phyloP scores from a whole-genome alignment of 345 rosid species.

The Cochlearia excelsa region DNA sequence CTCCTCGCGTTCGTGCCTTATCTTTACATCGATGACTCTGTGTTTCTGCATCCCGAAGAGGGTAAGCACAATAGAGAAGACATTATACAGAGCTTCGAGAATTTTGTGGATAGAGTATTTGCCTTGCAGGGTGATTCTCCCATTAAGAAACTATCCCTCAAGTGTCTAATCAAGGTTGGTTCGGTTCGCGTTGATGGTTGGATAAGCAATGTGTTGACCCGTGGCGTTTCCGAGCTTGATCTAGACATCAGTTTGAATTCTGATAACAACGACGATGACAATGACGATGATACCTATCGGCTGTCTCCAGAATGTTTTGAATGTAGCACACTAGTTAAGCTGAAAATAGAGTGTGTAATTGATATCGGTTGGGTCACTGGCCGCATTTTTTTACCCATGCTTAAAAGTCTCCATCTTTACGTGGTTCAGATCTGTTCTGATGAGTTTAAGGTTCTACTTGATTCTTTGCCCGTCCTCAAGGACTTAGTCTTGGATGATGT shows the following conservation, averaged over 20 bases:
- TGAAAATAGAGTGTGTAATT: not conserved
- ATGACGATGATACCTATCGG: not conserved
- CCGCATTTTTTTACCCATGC: not conserved
- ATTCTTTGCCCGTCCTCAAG: slow-evolving; percentile 17
- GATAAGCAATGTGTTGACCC: slow-evolving; percentile 3
- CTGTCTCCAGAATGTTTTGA: not conserved
- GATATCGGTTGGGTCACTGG: not conserved
- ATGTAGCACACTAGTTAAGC: not conserved
- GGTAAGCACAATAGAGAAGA: not conserved
- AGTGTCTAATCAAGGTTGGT: not conserved
- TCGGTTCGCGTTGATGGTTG: not conserved
- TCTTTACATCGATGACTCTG: not conserved
- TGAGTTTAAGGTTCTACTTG: not conserved
- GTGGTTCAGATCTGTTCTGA: not conserved
- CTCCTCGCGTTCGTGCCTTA: not conserved
- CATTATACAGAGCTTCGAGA: not conserved
- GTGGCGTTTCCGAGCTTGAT: slow-evolving; percentile 8
- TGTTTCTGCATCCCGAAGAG: not conserved
- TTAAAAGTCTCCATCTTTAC: slow-evolving; percentile 1
- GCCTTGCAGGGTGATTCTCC: not conserved
- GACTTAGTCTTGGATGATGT: not conserved
- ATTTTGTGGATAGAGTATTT: not conserved
- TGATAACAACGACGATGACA: not conserved
- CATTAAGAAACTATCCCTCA: not conserved
- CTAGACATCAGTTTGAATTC: not conserved